A percentile compares a stretch with the other conserved stretches of the same genome.
Evolutionary conservation across 2,329 filamentous ascomycete genomes (phyloP).

Genomic region (Trichoderma lentiforme): DNA sequence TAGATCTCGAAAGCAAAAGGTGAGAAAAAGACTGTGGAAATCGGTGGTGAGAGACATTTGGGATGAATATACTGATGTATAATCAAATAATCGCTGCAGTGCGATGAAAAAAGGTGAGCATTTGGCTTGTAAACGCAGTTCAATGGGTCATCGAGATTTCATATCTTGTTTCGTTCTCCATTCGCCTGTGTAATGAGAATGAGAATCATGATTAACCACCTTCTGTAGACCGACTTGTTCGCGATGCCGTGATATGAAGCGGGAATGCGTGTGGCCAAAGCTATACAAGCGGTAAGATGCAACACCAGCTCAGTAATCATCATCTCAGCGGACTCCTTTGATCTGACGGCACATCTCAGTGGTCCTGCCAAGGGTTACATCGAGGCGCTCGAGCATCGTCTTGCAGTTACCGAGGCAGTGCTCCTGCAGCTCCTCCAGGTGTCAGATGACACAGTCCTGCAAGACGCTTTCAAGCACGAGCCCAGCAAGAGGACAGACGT

Average conservation of each 20-base stretch:
- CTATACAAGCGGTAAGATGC: slow-evolving; percentile 15
- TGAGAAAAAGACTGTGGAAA: background rate
- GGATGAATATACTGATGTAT: background rate
- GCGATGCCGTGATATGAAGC: slow-evolving; percentile 13
- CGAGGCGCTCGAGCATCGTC: slow-evolving; percentile 9
- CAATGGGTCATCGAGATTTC: background rate
- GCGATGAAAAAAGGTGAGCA: slow-evolving; percentile 12
- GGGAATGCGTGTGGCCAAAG: slow-evolving; percentile 13
- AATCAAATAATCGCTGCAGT: background rate
- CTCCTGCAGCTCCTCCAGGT: slow-evolving; percentile 10
- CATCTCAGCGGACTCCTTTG: too few relatives aligned
- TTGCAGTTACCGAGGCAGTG: slow-evolving; percentile 9
- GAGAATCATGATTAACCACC: background rate
- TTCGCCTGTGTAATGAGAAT: background rate
- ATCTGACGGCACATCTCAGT: background rate
- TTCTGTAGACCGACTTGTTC: slow-evolving; percentile 6
- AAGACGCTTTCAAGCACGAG: slow-evolving; percentile 4
- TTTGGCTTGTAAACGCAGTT: background rate
- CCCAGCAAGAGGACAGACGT: background rate
- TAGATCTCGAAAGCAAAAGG: slow-evolving; percentile 16
- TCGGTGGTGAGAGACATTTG: background rate
- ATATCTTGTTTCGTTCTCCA: background rate
- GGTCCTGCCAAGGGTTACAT: slow-evolving; percentile 14
- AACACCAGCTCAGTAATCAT: background rate
- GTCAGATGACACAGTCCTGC: background rate